Evolutionary conservation across 75 land plant species (phyloP), one percentile per base, ranked within the genome.

Genomic region (Selaginella moellendorffii): DNA sequence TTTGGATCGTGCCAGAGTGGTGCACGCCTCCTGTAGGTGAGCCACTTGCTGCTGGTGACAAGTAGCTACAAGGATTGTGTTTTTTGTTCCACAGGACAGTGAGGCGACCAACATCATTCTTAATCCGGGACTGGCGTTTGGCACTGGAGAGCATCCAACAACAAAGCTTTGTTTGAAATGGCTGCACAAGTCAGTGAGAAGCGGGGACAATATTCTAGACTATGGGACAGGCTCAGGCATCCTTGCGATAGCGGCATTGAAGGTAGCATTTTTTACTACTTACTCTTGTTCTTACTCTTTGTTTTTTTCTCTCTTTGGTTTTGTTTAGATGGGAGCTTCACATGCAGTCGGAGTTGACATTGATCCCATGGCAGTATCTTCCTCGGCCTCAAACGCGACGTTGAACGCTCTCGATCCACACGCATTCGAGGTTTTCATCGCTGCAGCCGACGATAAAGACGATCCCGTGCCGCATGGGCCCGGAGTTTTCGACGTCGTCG

Each of bases 81-180:
- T 5, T 36, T 36, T 36, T 5, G 14, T 36, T 20, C 2, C n/a
- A 20, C 69, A 90, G 90, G 83, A 83, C 75, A 36, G 30, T 30
- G 60, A 71, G 23, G 96, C 91, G 27, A 77, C 66, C 69, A 86
- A 85, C 63, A 78, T 90, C 28, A 80, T 83, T 51, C 71, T 86
- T 25, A 76, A 90, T 65, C 96, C 90, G 73, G 96, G 96, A 59
- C 69, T 86, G 56, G 87, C 96, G 51, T 90, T 90, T 77, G 96
- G 96, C 28, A 90, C 85, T 26, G 90, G 96, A 27, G 96, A 90
- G 21, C 96, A 90, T 58, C 79, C 96, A 0, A 90, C 96, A 24
- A 90, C 96, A 10, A 75, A 73, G 66, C 67, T 90, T 59, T 90
- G 96, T 46, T 71, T 90, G 52, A 54, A 77, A 72, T 66, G 82